Evolutionary conservation across 2,329 filamentous ascomycete genomes (phyloP).

Genomic region (Beauveria scarabaeidicola): DNA sequence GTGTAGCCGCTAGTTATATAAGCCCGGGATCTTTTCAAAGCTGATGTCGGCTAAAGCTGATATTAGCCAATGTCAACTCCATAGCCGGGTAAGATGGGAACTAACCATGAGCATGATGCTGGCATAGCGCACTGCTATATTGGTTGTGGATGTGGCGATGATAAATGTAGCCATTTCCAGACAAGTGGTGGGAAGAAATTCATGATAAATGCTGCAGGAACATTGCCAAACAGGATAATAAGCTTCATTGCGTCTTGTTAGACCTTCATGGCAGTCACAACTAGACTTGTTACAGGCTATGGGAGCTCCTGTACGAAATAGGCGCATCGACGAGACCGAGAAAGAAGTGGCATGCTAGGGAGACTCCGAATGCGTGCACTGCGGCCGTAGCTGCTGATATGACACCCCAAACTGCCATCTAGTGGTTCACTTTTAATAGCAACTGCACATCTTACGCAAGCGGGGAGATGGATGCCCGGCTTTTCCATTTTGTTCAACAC

Average conservation of each 20-base stretch:
- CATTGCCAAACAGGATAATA: conserved; percentile 48
- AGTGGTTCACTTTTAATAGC: not conserved
- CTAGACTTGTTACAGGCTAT: not conserved
- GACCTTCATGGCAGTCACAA: not conserved
- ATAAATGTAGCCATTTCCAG: conserved; percentile 19
- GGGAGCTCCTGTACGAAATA: conserved; percentile 29
- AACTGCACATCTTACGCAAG: conserved; percentile 26
- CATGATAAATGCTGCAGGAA: conserved; percentile 48
- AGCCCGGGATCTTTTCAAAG: conserved; percentile 38
- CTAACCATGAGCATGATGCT: conserved; percentile 62
- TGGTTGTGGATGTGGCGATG: conserved; percentile 15
- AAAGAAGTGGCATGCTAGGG: conserved; percentile 30
- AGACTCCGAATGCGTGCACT: conserved; percentile 23
- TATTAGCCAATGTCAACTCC: not conserved
- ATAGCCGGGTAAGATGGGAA: not conserved
- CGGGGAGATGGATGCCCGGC: conserved; percentile 36
- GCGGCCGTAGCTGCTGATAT: conserved; percentile 34
- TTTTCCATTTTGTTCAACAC: conserved; percentile 44
- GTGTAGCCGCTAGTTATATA: conserved; percentile 56
- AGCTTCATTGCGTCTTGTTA: conserved; percentile 25
- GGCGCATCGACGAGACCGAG: conserved; percentile 31
- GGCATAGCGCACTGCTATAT: conserved; percentile 25
- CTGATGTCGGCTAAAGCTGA: not conserved
- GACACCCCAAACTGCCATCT: conserved; percentile 42
- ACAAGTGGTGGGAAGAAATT: conserved; percentile 33